These are phyloP conservation scores for Collybia nuda DNA, from an alignment of 768 basidiomycete species.

Conservation along the genomic window DNA sequence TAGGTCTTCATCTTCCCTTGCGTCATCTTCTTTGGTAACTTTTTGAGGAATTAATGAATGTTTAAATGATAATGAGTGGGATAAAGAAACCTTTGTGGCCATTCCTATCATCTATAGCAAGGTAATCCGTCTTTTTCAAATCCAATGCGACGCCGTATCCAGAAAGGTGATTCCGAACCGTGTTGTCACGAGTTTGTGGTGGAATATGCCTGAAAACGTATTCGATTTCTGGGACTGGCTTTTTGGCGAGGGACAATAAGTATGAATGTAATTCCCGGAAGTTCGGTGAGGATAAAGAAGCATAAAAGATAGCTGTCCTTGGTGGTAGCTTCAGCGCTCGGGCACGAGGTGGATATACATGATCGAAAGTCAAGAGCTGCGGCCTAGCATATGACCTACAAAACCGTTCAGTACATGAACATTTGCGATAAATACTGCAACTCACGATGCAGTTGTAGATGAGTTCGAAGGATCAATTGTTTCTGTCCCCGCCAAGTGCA, in stretches of 20 bases:
- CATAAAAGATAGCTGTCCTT: conserved; percentile 79
- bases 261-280: conserved; percentile 72
- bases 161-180: conserved; percentile 52
- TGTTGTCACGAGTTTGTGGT: conserved; percentile 22
- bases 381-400: conserved; percentile 34
- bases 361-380: conserved; percentile 73
- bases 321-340: conserved; percentile 45
- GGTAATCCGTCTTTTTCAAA: conserved; percentile 96
- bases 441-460: conserved; percentile 24
- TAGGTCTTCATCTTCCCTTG: conserved; percentile 20
- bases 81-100: too few relatives aligned
- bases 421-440: neutral
- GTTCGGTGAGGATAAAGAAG: conserved; percentile 58
- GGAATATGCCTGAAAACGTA: conserved; percentile 78
- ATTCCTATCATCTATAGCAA: conserved; percentile 86
- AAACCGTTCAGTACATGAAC: neutral
- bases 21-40: conserved; percentile 7
- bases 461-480: conserved; percentile 40
- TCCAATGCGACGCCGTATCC: conserved; percentile 94
- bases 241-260: conserved; percentile 50
- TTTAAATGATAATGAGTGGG: too few relatives aligned
- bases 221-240: conserved; percentile 49
- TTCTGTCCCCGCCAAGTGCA: conserved; percentile 50
- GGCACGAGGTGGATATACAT: conserved; percentile 56
- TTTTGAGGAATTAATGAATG: too few relatives aligned